phyloP scores from a whole-genome alignment of 768 basidiomycete genomes.

The Agrocybe pediades region DNA sequence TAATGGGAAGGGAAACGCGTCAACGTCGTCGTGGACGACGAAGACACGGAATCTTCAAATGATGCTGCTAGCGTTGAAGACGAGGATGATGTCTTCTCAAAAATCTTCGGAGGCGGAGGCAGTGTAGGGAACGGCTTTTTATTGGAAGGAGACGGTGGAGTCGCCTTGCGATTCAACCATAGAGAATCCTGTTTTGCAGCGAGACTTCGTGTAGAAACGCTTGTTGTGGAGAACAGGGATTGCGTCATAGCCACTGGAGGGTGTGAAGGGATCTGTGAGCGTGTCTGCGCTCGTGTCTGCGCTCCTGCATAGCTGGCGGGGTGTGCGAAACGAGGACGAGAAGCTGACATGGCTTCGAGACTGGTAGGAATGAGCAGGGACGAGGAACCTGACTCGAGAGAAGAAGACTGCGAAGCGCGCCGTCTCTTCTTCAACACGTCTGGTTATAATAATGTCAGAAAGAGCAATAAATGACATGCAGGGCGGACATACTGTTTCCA shows the following conservation, averaged over 20 bases:
- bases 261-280: too few relatives aligned
- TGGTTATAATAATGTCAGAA: not conserved
- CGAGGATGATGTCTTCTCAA: not conserved
- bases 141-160: not conserved
- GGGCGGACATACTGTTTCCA: not conserved
- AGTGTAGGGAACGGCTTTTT: not conserved
- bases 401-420: not conserved
- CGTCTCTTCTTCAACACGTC: not conserved
- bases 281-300: too few relatives aligned
- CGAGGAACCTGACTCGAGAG: not conserved
- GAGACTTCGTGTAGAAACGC: not conserved
- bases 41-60: not conserved
- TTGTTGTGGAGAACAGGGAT: not conserved
- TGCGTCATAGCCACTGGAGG: not conserved
- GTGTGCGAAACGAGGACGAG: not conserved
- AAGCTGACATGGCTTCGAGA: not conserved
- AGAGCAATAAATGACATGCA: not conserved
- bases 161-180: not conserved
- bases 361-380: too few relatives aligned
- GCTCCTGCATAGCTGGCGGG: too few relatives aligned
- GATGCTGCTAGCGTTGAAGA: too few relatives aligned
- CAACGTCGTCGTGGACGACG: not conserved
- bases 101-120: not conserved
- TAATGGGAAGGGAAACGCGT: not conserved
- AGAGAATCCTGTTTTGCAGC: not conserved